Conservation (phyloP, 1,284 basidiomycete species). For the Ceratobasidium sp. region DNA sequence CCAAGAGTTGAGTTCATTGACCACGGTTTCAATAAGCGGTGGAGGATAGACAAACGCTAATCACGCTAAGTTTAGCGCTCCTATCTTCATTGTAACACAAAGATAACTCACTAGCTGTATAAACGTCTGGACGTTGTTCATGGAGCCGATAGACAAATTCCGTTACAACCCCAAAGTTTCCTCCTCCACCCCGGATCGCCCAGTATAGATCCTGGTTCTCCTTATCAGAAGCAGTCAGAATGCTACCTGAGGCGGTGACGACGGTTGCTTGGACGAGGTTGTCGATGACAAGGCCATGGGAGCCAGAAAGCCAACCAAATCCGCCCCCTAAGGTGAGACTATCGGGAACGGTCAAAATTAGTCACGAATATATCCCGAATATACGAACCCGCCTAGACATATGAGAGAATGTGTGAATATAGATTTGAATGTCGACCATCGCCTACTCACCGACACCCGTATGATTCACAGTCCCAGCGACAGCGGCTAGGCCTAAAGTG, state of each 20-base stretch:
- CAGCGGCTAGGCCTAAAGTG: conserved; percentile 12
- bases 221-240: conserved; percentile 54
- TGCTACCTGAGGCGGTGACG: conserved; percentile 59
- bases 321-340: conserved; percentile 68
- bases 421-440: too few species aligned
- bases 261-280: conserved; percentile 62
- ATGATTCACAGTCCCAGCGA: conserved; percentile 13
- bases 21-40: not conserved
- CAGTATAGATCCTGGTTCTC: conserved; percentile 64
- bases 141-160: conserved; percentile 60
- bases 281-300: conserved; percentile 62
- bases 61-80: not conserved
- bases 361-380: too few species aligned
- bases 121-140: conserved; percentile 57
- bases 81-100: not conserved
- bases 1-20: conserved; percentile 27
- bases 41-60: conserved; percentile 23
- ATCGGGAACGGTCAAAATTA: not conserved
- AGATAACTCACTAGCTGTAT: conserved; percentile 38
- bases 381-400: too few species aligned
- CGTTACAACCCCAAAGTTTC: conserved; percentile 65
- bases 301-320: conserved; percentile 60
- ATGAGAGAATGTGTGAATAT: too few species aligned
- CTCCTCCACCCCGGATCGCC: conserved; percentile 64
- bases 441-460: conserved; percentile 15